Percentiles rank a stretch among this genome's conserved stretches.
phyloP scores from a whole-genome alignment of 2,329 filamentous ascomycete species.

The Claviceps spartinae region DNA sequence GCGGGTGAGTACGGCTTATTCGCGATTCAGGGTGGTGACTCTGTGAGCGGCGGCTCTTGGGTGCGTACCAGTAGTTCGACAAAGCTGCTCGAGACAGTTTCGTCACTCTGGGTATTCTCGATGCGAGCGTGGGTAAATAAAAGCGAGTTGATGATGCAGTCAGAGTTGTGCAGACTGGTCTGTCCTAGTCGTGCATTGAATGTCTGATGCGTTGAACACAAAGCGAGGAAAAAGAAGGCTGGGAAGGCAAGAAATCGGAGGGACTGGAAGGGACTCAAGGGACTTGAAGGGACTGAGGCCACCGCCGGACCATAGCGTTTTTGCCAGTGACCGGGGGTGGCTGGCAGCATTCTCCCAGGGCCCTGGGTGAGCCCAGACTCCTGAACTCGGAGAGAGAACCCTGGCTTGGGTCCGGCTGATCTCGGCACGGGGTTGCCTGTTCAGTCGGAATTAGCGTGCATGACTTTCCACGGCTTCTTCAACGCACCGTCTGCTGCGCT shows the following conservation, averaged over 20 bases:
- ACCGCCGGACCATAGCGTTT: neutral
- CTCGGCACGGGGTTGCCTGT: no score
- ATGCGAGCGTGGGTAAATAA: neutral
- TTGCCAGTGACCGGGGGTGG: neutral
- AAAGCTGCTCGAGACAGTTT: neutral
- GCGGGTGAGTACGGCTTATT: neutral
- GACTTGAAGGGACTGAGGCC: neutral
- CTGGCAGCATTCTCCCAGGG: neutral
- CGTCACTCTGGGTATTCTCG: neutral
- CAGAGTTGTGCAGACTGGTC: neutral
- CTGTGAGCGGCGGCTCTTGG: neutral
- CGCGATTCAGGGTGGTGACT: neutral
- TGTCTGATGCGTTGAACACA: neutral
- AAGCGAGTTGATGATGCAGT: constrained; percentile 1
- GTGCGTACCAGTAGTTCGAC: neutral
- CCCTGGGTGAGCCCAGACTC: neutral
- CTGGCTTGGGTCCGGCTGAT: no score
- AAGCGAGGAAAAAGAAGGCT: neutral
- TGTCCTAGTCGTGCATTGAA: neutral
- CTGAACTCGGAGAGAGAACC: neutral
- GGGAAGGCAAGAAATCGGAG: constrained; percentile 1
- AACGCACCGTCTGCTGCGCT: no score
- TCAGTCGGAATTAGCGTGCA: no score
- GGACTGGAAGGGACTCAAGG: neutral
- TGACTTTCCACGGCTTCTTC: no score